phyloP scores from a whole-genome alignment of 257 asterid genomes.

The Nicotiana undulata region DNA sequence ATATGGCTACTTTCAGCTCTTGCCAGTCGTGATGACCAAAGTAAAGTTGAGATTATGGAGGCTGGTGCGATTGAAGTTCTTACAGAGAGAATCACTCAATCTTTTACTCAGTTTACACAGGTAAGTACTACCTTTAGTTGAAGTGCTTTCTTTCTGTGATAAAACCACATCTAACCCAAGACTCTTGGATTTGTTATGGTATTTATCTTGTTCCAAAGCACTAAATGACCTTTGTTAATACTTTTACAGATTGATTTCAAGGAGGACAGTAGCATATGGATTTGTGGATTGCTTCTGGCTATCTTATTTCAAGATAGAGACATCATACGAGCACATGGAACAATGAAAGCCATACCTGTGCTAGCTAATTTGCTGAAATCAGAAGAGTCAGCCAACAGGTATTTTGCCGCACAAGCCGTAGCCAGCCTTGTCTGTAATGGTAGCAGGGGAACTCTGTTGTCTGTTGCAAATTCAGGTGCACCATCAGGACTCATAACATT shows the following conservation, averaged over 20 bases:
- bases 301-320: conserved; percentile 84
- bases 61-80: conserved; percentile 92
- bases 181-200: neutral
- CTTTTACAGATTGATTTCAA: conserved; percentile 64
- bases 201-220: neutral
- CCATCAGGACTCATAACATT: conserved; percentile 85
- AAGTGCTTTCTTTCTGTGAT: neutral
- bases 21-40: conserved; percentile 64
- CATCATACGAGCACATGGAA: conserved; percentile 66
- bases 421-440: conserved; percentile 97
- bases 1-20: conserved; percentile 88
- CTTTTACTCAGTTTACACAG: conserved; percentile 59
- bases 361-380: conserved; percentile 77
- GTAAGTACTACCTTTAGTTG: conserved; percentile 20
- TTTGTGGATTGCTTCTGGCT: conserved; percentile 68
- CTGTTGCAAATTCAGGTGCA: conserved; percentile 94
- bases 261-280: conserved; percentile 87
- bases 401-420: conserved; percentile 93
- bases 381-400: conserved; percentile 82
- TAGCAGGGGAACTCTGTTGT: conserved; percentile 98
- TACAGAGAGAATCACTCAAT: conserved; percentile 68
- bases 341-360: conserved; percentile 84
- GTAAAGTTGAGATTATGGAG: conserved; percentile 75
- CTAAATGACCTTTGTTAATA: neutral
- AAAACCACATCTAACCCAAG: neutral